Conservation (phyloP, 164 flowering plant species). For the Houttuynia cordata region DNA sequence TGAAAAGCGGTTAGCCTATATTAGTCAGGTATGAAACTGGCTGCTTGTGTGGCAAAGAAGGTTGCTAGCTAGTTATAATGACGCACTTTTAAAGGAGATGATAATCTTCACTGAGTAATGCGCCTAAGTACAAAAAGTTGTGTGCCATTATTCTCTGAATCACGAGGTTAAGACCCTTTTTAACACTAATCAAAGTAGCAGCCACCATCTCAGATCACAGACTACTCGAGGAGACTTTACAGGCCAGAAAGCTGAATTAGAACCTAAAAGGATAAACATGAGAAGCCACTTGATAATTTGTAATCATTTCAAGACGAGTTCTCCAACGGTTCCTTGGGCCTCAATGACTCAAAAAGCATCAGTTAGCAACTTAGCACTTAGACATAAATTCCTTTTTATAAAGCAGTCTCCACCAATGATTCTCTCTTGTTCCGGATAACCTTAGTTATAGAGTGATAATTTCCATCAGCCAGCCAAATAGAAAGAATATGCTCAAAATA, state of each 20-base stretch:
- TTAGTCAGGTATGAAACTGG: too few relatives aligned
- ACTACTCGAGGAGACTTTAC: neutral
- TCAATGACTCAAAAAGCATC: neutral
- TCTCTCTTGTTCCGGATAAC: neutral
- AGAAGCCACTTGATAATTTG: neutral
- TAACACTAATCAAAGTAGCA: neutral
- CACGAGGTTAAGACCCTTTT: neutral
- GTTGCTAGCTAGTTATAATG: neutral
- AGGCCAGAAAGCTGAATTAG: neutral
- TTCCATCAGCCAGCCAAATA: neutral
- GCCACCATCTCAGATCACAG: neutral
- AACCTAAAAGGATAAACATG: neutral
- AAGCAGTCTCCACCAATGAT: neutral
- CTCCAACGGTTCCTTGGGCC: neutral
- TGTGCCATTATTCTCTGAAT: neutral
- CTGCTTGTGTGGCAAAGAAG: neutral
- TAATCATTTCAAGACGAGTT: neutral
- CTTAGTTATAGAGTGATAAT: neutral
- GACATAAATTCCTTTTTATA: neutral
- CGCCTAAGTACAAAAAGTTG: neutral
- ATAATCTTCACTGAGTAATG: neutral
- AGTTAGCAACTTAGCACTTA: neutral
- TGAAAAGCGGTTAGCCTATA: neutral
- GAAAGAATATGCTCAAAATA: neutral
- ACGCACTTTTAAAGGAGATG: neutral